Base-by-base conservation (phyloP, 2,329 filamentous ascomycete species). In the Fusarium decemcellulare region DNA sequence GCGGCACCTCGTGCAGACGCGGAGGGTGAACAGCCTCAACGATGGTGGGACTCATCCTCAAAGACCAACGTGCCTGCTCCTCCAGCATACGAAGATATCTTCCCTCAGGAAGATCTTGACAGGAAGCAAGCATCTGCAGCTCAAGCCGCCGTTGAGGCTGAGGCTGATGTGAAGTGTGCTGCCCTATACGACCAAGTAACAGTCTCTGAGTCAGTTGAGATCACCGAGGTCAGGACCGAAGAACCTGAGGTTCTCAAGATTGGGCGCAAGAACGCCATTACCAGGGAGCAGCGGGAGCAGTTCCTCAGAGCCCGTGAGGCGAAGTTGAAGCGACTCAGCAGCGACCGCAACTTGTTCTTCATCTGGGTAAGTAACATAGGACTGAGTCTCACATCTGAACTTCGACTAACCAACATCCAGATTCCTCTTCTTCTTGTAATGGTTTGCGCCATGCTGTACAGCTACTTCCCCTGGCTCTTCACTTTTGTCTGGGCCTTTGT, bases 41-140 rank as follows among this genome's bases (percentile, higher is more conserved):
- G 86, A 63, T 93, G 91, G 91, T 93, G 90, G 88, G 81, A 91
- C 30, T 86, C 91, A 46, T 88, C 89, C 9, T 81, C 85, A 39
- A 83, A 86, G 72, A 80, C 81, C 15, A 82, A 80, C 18, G 81
- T 81, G 40, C 80, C 87, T 10, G 82, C 84, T 34, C 92, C 92
- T 9, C 93, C 93, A 10, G 88, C 93, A 0, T 96, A 96, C 70
- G 90, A 94, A 56, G 93, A 95, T 50, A 88, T 96, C 30, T 96
- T 90, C 77, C 93, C 92, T 2, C 81, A 82, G 42, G 79, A 83
- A 56, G 82, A 85, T 46, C 67, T 84, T 15, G 87, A 90, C 59
- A 81, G 79, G 27, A 91, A 92, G 77, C 85, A 87, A 72, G 81
- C 85, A 16, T 87, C 87, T n/a, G 88, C 87, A 2, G 83, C 84